Conservation (phyloP, 2,329 filamentous ascomycete genomes). For the Fusarium sp. region DNA sequence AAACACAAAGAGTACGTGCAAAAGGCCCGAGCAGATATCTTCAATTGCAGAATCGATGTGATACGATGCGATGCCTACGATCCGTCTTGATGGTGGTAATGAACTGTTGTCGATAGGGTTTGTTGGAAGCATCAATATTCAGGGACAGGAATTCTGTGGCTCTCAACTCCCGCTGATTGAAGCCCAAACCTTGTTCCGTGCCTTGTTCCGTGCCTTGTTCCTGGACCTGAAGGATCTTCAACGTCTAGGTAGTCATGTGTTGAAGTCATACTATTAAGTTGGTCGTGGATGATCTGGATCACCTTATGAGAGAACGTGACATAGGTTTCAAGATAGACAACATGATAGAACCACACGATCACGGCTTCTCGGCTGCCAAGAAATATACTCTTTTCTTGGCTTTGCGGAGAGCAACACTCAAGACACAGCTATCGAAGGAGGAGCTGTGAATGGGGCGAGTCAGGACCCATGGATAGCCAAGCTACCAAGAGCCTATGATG, state of each 20-base stretch:
- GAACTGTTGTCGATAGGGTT: slow-evolving; percentile 1
- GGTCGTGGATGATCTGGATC: neutral
- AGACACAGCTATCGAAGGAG: neutral
- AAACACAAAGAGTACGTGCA: slow-evolving; percentile 13
- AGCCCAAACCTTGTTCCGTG: slow-evolving; percentile 10
- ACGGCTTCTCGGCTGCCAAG: slow-evolving; percentile 37
- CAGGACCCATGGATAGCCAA: slow-evolving; percentile 11
- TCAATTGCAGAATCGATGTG: neutral
- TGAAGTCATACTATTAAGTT: neutral
- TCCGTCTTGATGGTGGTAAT: neutral
- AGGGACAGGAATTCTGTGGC: slow-evolving; percentile 33
- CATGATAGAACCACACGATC: slow-evolving; percentile 13
- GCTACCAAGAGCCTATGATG: slow-evolving; percentile 20
- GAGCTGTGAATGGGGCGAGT: slow-evolving; percentile 22
- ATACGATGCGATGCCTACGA: neutral
- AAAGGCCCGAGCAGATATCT: slow-evolving; percentile 2
- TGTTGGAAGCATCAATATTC: neutral
- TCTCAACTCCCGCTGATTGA: slow-evolving; percentile 17
- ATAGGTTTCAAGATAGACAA: neutral
- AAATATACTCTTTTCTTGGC: slow-evolving; percentile 10
- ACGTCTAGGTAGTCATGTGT: neutral
- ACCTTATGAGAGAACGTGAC: slow-evolving; percentile 1
- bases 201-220: slow-evolving; percentile 31
- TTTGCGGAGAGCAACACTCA: neutral
- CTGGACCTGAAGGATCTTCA: neutral